A percentile compares a stretch with the other conserved stretches of the same genome.
These are phyloP conservation scores for Penicillium lividum DNA, from an alignment of 495 filamentous ascomycete species.

Conservation along the genomic window DNA sequence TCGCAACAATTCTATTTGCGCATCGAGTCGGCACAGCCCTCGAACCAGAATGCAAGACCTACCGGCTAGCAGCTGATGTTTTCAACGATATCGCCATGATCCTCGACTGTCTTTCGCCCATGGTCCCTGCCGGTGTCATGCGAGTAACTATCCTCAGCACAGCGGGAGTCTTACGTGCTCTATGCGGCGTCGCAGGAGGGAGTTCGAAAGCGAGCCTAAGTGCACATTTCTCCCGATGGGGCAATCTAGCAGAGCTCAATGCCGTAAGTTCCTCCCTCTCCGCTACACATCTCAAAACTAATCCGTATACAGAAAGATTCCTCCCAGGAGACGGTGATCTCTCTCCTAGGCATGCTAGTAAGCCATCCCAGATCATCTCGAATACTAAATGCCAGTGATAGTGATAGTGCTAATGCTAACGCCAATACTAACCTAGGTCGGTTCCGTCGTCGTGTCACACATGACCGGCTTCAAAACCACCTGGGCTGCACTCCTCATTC, in stretches of 20 bases:
- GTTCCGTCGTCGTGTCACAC: conserved; percentile 75
- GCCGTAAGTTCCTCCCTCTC: conserved; percentile 54
- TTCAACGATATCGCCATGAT: conserved; percentile 93
- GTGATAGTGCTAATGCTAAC: no score
- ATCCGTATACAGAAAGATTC: conserved; percentile 71
- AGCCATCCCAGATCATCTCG: conserved; percentile 16
- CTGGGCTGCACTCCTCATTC: conserved; percentile 69
- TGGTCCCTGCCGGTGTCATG: conserved; percentile 61
- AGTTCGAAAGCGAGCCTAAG: conserved; percentile 89
- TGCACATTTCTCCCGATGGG: conserved; percentile 84
- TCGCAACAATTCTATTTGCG: conserved; percentile 91
- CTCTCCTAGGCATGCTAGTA: conserved; percentile 85
- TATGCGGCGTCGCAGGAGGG: conserved; percentile 88
- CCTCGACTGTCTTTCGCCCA: conserved; percentile 83
- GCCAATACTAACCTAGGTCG: conserved; percentile 50
- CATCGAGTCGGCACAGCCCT: conserved; percentile 82
- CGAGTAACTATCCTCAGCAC: conserved; percentile 72
- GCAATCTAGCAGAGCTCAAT: conserved; percentile 93
- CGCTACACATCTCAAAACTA: not conserved
- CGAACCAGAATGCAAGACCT: conserved; percentile 93
- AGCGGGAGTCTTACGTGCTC: conserved; percentile 73
- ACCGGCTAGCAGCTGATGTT: conserved; percentile 84
- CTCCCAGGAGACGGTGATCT: conserved; percentile 93
- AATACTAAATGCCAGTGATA: no score
- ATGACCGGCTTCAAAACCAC: conserved; percentile 71